Conservation (phyloP, 176 grass and related monocot genomes). For the Oryza glaberrima region DNA sequence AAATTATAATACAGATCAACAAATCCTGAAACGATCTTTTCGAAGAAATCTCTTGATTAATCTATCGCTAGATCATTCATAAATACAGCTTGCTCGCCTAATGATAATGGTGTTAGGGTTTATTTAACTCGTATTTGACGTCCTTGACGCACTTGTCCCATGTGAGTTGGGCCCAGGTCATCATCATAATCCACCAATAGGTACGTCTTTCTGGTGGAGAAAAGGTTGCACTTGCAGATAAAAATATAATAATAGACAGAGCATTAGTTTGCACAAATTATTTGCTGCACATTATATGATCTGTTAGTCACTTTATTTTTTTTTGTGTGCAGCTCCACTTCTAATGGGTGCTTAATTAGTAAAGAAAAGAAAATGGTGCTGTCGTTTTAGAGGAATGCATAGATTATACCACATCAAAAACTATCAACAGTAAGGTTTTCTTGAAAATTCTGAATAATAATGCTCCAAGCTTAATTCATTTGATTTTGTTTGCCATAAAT, state of each 20-base stretch:
- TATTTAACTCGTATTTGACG: conserved; percentile 26
- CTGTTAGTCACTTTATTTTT: conserved; percentile 18
- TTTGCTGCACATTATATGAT: conserved; percentile 25
- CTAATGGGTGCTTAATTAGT: background rate
- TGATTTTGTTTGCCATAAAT: background rate
- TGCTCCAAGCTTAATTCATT: background rate
- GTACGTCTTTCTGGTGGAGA: conserved; percentile 33
- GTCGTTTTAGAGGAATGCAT: background rate
- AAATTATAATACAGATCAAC: background rate
- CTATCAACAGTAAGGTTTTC: background rate
- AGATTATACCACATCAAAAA: background rate
- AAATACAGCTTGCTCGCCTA: conserved; percentile 30
- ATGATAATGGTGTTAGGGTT: conserved; percentile 10
- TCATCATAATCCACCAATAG: conserved; percentile 43
- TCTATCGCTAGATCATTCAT: conserved; percentile 36
- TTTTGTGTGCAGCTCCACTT: conserved; percentile 12
- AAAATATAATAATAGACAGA: background rate
- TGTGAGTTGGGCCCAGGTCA: conserved; percentile 49
- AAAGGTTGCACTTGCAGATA: conserved; percentile 28
- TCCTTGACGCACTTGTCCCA: conserved; percentile 34
- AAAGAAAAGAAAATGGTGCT: background rate
- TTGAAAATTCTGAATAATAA: background rate
- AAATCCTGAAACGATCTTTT: conserved; percentile 42
- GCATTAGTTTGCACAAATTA: conserved; percentile 29
- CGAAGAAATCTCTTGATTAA: conserved; percentile 43